Evolutionary conservation across 73 alveolate species (phyloP).

Genomic region (Stentor coeruleus): DNA sequence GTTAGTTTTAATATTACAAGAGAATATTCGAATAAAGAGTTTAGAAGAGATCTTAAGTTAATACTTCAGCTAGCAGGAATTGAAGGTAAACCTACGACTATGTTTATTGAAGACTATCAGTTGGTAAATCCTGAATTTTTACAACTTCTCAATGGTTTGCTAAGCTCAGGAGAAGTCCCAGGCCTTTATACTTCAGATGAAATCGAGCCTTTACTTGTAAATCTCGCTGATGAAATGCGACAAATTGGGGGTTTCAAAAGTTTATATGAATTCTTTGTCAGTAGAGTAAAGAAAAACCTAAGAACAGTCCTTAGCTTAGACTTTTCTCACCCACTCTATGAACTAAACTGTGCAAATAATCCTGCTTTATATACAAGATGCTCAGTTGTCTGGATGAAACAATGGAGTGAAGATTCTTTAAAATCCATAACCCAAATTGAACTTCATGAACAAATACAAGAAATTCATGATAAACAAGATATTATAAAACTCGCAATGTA

Average conservation of each 20-base stretch:
- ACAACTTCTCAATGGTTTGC: constrained; percentile 86
- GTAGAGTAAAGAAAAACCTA: constrained; percentile 84
- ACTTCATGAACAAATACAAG: constrained; percentile 37
- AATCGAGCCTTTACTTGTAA: constrained; percentile 82
- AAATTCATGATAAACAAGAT: constrained; percentile 21
- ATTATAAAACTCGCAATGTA: constrained; percentile 29
- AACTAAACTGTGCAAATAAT: constrained; percentile 87
- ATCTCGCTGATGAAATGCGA: constrained; percentile 69
- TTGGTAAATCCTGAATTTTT: constrained; percentile 76
- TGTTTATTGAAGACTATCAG: constrained; percentile 96
- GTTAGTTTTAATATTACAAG: constrained; percentile 70
- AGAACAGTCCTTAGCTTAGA: constrained; percentile 95
- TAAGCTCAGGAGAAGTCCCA: constrained; percentile 99
- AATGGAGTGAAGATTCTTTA: constrained; percentile 67
- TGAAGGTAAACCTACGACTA: constrained; percentile 78
- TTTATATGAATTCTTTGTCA: constrained; percentile 73
- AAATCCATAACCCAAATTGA: constrained; percentile 45
- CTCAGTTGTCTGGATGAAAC: constrained; percentile 93
- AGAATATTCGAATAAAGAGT: constrained; percentile 79
- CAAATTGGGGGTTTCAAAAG: constrained; percentile 38
- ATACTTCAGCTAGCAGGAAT: constrained; percentile 86
- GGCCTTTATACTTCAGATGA: constrained; percentile 98
- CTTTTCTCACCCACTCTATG: constrained; percentile 90
- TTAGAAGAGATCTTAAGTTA: constrained; percentile 93
- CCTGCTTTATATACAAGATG: constrained; percentile 97